These are phyloP conservation scores for Aureobasidium melanogenum DNA, from an alignment of 2,329 filamentous ascomycete genomes.

Conservation along the genomic window DNA sequence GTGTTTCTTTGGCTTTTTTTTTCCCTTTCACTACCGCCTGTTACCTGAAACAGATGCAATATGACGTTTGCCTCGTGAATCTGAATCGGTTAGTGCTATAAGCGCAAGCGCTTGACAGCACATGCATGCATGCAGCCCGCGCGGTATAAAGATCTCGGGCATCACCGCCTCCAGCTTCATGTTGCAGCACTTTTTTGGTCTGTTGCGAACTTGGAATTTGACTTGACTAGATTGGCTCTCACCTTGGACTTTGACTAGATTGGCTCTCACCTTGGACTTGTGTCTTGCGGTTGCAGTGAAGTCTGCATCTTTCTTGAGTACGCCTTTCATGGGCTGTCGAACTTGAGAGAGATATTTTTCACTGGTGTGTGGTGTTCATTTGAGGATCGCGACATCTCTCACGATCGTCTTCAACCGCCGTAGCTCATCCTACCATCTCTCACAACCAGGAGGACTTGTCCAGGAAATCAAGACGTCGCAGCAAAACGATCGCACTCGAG, in stretches of 20 bases:
- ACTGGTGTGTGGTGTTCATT: background rate
- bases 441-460: too few species aligned
- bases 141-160: background rate
- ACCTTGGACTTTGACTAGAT: background rate
- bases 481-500: too few species aligned
- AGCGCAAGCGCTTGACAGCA: background rate
- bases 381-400: background rate
- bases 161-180: background rate
- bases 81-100: background rate
- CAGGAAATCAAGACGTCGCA: too few species aligned
- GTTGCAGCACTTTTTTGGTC: background rate
- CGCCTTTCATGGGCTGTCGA: too few species aligned
- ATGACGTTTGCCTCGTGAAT: background rate
- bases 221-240: background rate
- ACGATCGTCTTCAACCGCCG: too few species aligned
- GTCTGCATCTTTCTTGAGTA: background rate
- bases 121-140: too few species aligned
- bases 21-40: background rate
- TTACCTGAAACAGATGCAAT: too few species aligned
- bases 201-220: background rate
- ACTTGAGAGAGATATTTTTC: too few species aligned
- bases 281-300: background rate
- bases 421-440: too few species aligned
- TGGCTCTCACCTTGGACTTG: background rate
- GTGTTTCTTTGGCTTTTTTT: background rate